Evolutionary conservation across 2,329 filamentous ascomycete species (phyloP), one percentile per base, ranked within the genome.

Genomic region (Thielaviopsis populi): DNA sequence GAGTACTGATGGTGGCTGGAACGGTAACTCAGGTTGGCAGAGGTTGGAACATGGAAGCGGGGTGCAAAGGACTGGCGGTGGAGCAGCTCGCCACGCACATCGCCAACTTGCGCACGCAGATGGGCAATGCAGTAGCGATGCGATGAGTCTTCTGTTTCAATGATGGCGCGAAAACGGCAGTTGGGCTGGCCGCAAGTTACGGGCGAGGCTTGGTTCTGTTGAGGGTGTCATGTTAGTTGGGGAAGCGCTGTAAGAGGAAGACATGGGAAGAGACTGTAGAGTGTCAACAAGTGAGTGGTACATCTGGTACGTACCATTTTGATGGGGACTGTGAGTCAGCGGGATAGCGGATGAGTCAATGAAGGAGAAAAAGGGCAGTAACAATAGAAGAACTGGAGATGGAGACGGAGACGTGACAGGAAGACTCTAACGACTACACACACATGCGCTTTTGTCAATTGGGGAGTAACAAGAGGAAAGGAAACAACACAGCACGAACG

Each of bases 91-190:
- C 43, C 5, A 13, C 63, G 63, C 10, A 64, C 24, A 48, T 64
- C 63, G 3, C 41, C 42, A 17, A 64, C 50, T 30, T 60, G 48
- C 22, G 63, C 59, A 24, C 63, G 59, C 17, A 65, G 48, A 41
- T 65, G 63, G 6, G 61, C 40, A n/a, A 65, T 62, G 22, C 63
- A 65, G 33, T 62, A 53, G 33, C 63, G 63, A 30, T 43, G 24
- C 19, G 41, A 37, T 3, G 27, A 53, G 33, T 65, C 63, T 61
- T 64, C 63, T 17, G 63, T 65, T 48, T 62, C 50, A 19, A 65
- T 62, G 2, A 60, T 65, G 11, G 63, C 63, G n/a, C 63, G 63
- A 19, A 58, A 65, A 3, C 59, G 59, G 33, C 63, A 65, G 10
- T 19, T 22, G n/a, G 59, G 13, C 30, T 46, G 24, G n/a, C 41